Evolutionary conservation across 2,329 filamentous ascomycete species (phyloP), one percentile per base, ranked within the genome.

Genomic region (Nemania abortiva): DNA sequence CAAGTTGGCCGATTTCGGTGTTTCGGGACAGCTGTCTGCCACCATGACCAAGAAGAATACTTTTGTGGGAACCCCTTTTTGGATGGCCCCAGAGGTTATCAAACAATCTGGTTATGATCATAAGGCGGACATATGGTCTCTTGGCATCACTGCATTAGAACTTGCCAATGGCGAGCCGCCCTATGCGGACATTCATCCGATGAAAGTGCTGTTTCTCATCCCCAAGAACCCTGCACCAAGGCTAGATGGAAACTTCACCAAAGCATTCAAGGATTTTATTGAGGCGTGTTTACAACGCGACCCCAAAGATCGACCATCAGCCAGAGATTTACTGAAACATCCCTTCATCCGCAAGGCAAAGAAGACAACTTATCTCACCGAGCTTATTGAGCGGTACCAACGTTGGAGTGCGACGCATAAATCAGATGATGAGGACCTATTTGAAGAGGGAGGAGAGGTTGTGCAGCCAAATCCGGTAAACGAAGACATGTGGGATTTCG

Each of bases 1-100:
- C 75, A 99, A 99, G 81, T 86, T 98, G 65, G 95, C 95, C 15
- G 95, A 99, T 80, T 99, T 99, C 82, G 95, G 95, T 67, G 96
- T 99, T 6, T 98, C 95, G 0, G 95, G 95, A 31, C 96, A 98
- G 82, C 87, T 98, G 24, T 97, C 95, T 10, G 95, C 95, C 6
- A 99, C 95, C 58, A 98, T 98, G 95, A 98, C 95, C 71, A 98
- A 98, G 86, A 98, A 98, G 84, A 98, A 98, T 79, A 98, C 95
- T 0, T 99, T 98, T 80, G 95, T 99, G 37, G 96, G 96, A 39
- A 98, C 95, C 0, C 95, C 96, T 1, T 99, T 98, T 80, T 99
- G 96, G 96, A 99, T 99, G 95, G 95, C 96, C 2, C 95, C 95
- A 11, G 95, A 99, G 82, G 95, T 98, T 64, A 99, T 99, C 81